Evolutionary conservation across 1,284 basidiomycete genomes (phyloP), one percentile per base, ranked within the genome.

Genomic region (Ustilago shanxiensis): DNA sequence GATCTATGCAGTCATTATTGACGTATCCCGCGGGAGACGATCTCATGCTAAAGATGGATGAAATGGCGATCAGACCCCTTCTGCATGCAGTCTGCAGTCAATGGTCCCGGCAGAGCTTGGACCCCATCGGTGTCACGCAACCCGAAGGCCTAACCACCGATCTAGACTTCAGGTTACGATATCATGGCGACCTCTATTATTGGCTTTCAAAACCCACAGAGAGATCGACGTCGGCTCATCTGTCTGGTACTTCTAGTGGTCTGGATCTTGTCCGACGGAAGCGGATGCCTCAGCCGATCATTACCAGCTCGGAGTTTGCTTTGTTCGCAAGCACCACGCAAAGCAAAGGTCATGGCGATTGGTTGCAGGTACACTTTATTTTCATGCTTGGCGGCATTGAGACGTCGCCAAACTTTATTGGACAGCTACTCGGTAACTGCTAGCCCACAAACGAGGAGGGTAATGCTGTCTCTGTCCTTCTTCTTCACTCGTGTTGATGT

Each of bases 21-120:
- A 20, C 37, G 41, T 7, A 9, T 7, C 9, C 13, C 24, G 9
- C 13, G 8, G 14, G 28, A 49, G 26, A 8, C 16, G 47, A 22
- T 9, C 7, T 16, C 24, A 26, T 11, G 26, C 45, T 49, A 22
- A 6, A 2, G 6, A 9, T 49, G 9, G 22, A 49, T 49, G 24
- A 28, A 20, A 18, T n/a, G 18, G 31, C 51, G 51, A 22, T 37
- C 51, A 35, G 51, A 53, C 29, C 51, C 51, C 51, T 53, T 53
- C 16, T 18, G 24, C 24, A 28, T 29, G 49, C 18, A 4, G 11
- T 33, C 51, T 31, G 10, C 50, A 14, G 47, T 26, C 47, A 33
- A n/a, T n/a, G n/a, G n/a, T n/a, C n/a, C n/a, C n/a, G n/a, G n/a
- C n/a, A n/a, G 51, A 35, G 51, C 51, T 53, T 53, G 51, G 31